Percentiles rank a stretch among this genome's conserved stretches.
Conservation (phyloP, 768 basidiomycete species). For the Psilocybe cyanescens region DNA sequence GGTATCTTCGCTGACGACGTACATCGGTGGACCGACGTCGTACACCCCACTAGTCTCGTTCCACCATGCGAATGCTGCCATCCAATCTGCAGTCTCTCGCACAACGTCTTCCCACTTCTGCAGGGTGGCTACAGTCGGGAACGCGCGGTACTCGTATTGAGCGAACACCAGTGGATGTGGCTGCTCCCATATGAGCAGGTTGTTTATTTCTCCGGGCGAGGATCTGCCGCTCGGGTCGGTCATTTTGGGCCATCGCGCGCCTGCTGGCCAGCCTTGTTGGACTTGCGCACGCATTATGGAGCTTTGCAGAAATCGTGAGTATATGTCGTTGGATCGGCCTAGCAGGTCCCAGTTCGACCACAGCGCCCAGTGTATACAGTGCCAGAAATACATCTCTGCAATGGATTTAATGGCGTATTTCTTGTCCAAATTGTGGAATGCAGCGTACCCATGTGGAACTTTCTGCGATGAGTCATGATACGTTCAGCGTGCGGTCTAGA, state of each 20-base stretch:
- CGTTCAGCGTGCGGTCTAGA: not conserved
- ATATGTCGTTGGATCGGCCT: conserved; percentile 44
- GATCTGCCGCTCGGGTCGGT: conserved; percentile 62
- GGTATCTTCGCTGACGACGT: conserved; percentile 60
- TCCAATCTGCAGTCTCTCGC: conserved; percentile 59
- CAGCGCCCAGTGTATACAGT: conserved; percentile 59
- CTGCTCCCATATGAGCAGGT: conserved; percentile 67
- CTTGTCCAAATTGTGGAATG: not conserved
- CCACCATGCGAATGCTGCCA: conserved; percentile 58
- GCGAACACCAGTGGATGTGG: conserved; percentile 64
- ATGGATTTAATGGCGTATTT: not conserved
- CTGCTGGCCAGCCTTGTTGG: conserved; percentile 52
- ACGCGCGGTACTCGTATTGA: conserved; percentile 56
- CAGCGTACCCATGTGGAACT: conserved; percentile 18
- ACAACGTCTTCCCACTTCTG: conserved; percentile 57
- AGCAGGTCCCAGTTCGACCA: conserved; percentile 66
- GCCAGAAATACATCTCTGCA: conserved; percentile 61
- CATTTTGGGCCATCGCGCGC: conserved; percentile 71
- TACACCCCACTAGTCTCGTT: conserved; percentile 50
- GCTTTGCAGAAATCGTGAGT: conserved; percentile 48
- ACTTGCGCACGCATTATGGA: conserved; percentile 47
- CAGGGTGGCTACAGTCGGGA: conserved; percentile 30
- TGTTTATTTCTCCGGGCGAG: conserved; percentile 63
- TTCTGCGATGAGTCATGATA: not conserved
- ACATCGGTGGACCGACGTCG: conserved; percentile 65